Evolutionary conservation across 169 alveolate genomes (phyloP), one percentile per base, ranked within the genome.

Genomic region (Eimeria necatrix): DNA sequence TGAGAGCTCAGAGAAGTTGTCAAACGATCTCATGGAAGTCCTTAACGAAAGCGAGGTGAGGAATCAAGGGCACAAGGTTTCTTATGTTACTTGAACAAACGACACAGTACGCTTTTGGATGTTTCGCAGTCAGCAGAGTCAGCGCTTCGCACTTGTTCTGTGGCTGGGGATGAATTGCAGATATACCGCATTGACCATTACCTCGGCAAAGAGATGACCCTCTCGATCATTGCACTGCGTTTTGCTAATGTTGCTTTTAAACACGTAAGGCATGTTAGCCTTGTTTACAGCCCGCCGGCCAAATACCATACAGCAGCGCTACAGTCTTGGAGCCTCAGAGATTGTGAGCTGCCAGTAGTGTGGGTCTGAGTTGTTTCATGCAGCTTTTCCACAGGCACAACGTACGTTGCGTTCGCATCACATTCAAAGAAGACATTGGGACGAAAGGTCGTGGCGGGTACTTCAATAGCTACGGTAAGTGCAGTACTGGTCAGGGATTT

Each of bases 121-220:
- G 41, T 2, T 32, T 32, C 2, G 41, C 41, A 32, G 41, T 32
- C 41, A 32, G 41, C 41, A 32, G 52, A n/a, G 64, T n/a, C 18
- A 46, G 20, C 22, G 10, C 68, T 10, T 14, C 53, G 41, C 88
- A 48, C 49, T 9, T 71, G 76, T 16, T 8, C 53, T 24, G 56
- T 83, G 52, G 53, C 91, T 56, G 76, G 41, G 70, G 59, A 83
- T 59, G 1, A 52, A 26, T 12, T 14, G 51, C 87, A 95, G 91
- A 95, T 95, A 60, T 96, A 94, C 83, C 96, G 97, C 76, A 96
- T 96, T 53, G 97, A 96, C 85, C 97, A 96, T 90, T 96, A 96
- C 83, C 89, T 96, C 14, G 97, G 97, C 26, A 96, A 96, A 53
- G 97, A 96, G 94, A 95, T 95, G 97, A 96, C 95, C 56, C 95